Evolutionary conservation across 2,329 filamentous ascomycete genomes (phyloP).

Genomic region (Fusarium austroafricanum): DNA sequence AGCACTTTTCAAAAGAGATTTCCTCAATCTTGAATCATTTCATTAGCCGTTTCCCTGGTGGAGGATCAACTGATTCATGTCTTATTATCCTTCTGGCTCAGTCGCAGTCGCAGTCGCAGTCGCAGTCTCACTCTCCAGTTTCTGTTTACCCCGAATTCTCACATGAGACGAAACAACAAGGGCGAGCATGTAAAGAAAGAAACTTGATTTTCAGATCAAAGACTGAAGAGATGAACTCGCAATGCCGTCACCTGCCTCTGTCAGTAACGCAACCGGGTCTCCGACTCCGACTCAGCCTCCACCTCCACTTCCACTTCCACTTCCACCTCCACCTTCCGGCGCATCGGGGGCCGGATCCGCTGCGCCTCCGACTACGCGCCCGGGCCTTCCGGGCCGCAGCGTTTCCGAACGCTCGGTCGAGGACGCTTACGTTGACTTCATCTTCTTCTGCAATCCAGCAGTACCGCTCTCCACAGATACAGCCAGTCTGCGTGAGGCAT

Average conservation of each 20-base stretch:
- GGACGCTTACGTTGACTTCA: constrained; percentile 84
- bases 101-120: neutral
- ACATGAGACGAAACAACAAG: constrained; percentile 25
- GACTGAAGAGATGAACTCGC: constrained; percentile 39
- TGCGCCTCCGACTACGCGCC: constrained; percentile 35
- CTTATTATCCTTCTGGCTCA: constrained; percentile 19
- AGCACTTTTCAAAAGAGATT: constrained; percentile 6
- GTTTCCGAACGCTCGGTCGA: constrained; percentile 79
- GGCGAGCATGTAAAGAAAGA: constrained; percentile 24
- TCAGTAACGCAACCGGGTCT: constrained; percentile 22
- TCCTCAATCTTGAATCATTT: neutral
- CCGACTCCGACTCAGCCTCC: constrained; percentile 30
- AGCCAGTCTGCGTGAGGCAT: constrained; percentile 76
- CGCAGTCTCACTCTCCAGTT: constrained; percentile 4
- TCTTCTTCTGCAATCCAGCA: constrained; percentile 90
- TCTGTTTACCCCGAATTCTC: constrained; percentile 17
- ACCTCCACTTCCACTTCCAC: constrained; percentile 29
- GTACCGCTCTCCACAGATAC: constrained; percentile 76
- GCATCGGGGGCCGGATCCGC: constrained; percentile 34
- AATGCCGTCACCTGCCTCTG: constrained; percentile 38
- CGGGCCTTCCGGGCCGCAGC: constrained; percentile 71
- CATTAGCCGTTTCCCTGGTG: constrained; percentile 16
- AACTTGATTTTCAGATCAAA: neutral
- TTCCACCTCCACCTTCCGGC: constrained; percentile 32
- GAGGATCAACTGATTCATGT: constrained; percentile 30